A percentile compares a stretch with the other conserved stretches of the same genome.
phyloP scores from a whole-genome alignment of 1,284 basidiomycete genomes.

The Boletus calvinii region DNA sequence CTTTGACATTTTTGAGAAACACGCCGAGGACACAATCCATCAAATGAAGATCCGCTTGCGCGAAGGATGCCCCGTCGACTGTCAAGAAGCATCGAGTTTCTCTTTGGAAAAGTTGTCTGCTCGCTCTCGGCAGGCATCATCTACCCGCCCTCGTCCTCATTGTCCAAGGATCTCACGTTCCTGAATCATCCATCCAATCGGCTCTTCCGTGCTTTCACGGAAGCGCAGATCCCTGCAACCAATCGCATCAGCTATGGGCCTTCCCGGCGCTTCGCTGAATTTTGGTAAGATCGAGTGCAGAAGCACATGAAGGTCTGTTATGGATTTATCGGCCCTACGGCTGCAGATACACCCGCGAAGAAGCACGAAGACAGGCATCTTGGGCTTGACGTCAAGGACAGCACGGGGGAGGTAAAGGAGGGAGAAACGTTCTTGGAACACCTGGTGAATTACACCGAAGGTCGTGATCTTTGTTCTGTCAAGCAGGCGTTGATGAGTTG shows the following conservation, averaged over 20 bases:
- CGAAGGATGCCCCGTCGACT: slow-evolving; percentile 48
- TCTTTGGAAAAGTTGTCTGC: slow-evolving; percentile 44
- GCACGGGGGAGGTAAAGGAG: slow-evolving; percentile 14
- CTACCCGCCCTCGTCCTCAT: slow-evolving; percentile 35
- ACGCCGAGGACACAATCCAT: slow-evolving; percentile 41
- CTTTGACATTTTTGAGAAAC: slow-evolving; percentile 53
- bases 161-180: slow-evolving; percentile 15
- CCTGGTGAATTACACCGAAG: slow-evolving; percentile 31
- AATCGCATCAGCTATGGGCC: slow-evolving; percentile 22
- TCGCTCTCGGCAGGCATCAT: slow-evolving; percentile 38
- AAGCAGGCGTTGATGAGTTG: neutral
- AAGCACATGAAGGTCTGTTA: slow-evolving; percentile 20
- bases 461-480: slow-evolving; percentile 13
- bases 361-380: slow-evolving; percentile 18
- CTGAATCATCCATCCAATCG: slow-evolving; percentile 25
- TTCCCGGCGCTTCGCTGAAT: slow-evolving; percentile 27
- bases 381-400: slow-evolving; percentile 1
- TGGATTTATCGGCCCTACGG: slow-evolving; percentile 32
- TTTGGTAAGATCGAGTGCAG: slow-evolving; percentile 23
- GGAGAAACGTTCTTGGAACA: slow-evolving; percentile 33
- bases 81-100: slow-evolving; percentile 51
- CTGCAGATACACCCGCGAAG: slow-evolving; percentile 27
- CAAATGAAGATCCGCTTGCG: slow-evolving; percentile 42
- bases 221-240: slow-evolving; percentile 15
- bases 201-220: slow-evolving; percentile 29